Percentiles rank a stretch among this genome's conserved stretches.
phyloP scores from a whole-genome alignment of 2,329 filamentous ascomycete species.

The Tolypocladium capitatum region DNA sequence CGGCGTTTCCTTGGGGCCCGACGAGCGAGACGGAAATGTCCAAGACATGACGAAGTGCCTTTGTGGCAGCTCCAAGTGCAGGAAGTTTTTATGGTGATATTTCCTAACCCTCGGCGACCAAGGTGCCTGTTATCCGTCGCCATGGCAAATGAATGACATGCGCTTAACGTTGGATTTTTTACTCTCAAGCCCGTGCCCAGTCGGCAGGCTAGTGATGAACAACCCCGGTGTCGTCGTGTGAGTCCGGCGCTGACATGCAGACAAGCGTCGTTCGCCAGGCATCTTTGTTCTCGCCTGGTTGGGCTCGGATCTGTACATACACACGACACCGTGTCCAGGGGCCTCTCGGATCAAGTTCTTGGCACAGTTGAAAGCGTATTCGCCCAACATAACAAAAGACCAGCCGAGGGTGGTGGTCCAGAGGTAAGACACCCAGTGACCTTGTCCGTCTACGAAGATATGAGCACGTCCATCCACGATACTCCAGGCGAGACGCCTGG shows the following conservation, averaged over 20 bases:
- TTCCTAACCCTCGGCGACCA: neutral
- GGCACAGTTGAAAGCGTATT: too few species aligned
- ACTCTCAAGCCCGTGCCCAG: neutral
- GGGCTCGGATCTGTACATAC: neutral
- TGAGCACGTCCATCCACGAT: neutral
- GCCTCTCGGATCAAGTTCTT: neutral
- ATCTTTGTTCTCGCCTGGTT: neutral
- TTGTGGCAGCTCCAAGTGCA: conserved; percentile 53
- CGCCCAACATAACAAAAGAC: neutral
- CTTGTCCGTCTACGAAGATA: neutral
- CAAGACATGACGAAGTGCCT: conserved; percentile 44
- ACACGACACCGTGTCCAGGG: neutral
- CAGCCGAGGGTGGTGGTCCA: neutral
- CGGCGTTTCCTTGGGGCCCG: conserved; percentile 40
- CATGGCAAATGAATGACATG: neutral
- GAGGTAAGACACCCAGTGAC: neutral
- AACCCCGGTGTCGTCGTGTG: neutral
- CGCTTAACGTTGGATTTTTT: neutral
- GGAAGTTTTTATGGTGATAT: conserved; percentile 53
- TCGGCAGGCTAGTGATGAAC: neutral
- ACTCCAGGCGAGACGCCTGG: neutral
- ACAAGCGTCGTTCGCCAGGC: neutral
- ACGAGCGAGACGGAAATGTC: conserved; percentile 23
- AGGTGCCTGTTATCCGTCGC: neutral
- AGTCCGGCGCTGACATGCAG: neutral